phyloP scores from a whole-genome alignment of 1,284 basidiomycete species.

The Cryptococcus neoformans region DNA sequence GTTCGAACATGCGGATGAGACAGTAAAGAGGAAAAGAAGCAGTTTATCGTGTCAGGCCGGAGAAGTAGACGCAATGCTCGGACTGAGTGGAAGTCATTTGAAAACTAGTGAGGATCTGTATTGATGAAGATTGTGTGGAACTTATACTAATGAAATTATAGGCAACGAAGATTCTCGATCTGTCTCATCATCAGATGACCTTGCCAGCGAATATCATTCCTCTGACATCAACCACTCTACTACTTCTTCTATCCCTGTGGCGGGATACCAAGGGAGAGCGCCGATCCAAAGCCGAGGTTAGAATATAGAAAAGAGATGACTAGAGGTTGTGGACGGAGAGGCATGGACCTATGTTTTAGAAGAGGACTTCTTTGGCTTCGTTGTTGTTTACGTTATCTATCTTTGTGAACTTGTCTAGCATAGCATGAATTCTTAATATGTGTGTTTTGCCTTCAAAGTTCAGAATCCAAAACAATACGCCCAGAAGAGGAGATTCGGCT shows the following conservation, averaged over 20 bases:
- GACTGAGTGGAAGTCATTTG: conserved; percentile 40
- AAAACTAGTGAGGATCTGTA: conserved; percentile 29
- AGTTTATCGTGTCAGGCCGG: conserved; percentile 47
- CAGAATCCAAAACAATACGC: too few species aligned
- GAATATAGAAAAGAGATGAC: too few species aligned
- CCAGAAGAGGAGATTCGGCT: too few species aligned
- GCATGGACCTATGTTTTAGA: too few species aligned
- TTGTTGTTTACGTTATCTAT: too few species aligned
- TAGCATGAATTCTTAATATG: too few species aligned
- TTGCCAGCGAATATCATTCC: conserved; percentile 12
- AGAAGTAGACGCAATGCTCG: conserved; percentile 43
- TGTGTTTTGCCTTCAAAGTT: too few species aligned
- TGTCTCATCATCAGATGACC: conserved; percentile 17
- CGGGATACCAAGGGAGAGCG: neutral
- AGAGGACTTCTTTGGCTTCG: too few species aligned
- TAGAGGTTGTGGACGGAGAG: too few species aligned
- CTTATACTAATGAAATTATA: neutral
- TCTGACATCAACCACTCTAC: neutral
- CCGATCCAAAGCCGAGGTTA: neutral
- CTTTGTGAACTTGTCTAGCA: too few species aligned
- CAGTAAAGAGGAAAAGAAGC: conserved; percentile 42
- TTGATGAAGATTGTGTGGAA: neutral
- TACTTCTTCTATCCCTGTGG: neutral
- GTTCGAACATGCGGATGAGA: conserved; percentile 35
- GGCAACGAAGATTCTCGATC: conserved; percentile 21